Base-by-base conservation (phyloP, 2,329 filamentous ascomycete species). In the Colletotrichum musae region DNA sequence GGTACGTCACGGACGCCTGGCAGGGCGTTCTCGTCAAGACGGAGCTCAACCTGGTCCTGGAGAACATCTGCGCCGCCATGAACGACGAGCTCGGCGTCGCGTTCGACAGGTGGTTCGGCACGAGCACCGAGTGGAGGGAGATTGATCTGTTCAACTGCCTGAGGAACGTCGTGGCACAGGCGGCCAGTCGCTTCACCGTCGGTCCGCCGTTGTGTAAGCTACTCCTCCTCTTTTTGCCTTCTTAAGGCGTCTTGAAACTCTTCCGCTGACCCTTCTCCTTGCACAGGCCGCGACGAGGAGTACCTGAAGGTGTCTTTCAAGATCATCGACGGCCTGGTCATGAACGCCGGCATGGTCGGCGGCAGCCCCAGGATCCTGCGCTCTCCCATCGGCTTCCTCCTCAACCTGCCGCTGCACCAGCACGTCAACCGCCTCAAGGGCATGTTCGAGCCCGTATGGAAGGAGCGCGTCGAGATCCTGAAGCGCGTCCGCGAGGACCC, bases 101-200 rank as follows among this genome's bases (percentile, higher is more conserved):
- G 0, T 78, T 82, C 64, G 79, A 82, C 39, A 73, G 75, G 16
- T 70, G 74, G 16, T 78, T 82, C n/a, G 80, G 79, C 0, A 76
- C 64, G 1, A 75, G 81, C 21, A 75, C 74, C 0, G 72, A 75
- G 4, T 82, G 80, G 80, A 77, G 73, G 36, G 77, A 80, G 32
- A 65, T 82, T 32, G 71, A 80, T 4, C 72, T 82, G 0, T 70
- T 74, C 2, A 59, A 73, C 0, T 68, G 74, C 0, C 53, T 77
- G 16, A 73, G 75, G 13, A 74, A 75, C 52, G 72, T 82, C 43
- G 74, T 78, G 10, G 75, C 75, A 1, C 80, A 77, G 51, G 77
- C 76, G 6, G 72, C 74, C 0, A 75, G 74, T 32, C 72, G 78
- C 15, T 80, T 80, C 43, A 78, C 75, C 2, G 71, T 80, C 21